Conservation (phyloP, 164 flowering plant genomes). For the Macadamia integrifolia region DNA sequence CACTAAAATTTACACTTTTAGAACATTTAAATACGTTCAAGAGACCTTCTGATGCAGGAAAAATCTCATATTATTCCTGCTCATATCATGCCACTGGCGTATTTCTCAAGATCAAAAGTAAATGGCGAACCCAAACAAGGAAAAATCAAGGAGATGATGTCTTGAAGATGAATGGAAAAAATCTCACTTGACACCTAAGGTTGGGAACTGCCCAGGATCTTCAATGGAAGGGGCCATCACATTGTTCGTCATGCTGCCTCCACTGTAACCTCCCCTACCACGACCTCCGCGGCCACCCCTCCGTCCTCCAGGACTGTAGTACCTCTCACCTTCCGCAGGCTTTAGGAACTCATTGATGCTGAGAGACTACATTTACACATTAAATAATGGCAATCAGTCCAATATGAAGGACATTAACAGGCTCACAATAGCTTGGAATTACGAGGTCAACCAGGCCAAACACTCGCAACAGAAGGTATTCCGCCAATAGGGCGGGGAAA, state of each 20-base stretch:
- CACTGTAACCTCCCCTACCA: conserved; percentile 69
- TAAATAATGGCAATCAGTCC: no score
- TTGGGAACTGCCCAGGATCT: conserved; percentile 60
- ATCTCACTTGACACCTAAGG: conserved; percentile 56
- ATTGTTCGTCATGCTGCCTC: conserved; percentile 19
- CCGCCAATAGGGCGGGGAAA: no score
- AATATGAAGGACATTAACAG: no score
- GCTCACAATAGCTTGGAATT: no score
- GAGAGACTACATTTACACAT: conserved; percentile 39
- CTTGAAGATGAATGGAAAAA: background rate
- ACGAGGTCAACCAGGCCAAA: no score
- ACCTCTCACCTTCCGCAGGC: conserved; percentile 76
- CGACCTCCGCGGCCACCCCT: conserved; percentile 76
- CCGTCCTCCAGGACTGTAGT: conserved; percentile 56
- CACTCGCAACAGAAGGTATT: no score
- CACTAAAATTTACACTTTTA: conserved; percentile 33
- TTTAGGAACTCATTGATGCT: conserved; percentile 89
- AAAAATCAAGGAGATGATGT: conserved; percentile 2
- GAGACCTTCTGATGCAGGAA: conserved; percentile 23
- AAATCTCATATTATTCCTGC: conserved; percentile 26
- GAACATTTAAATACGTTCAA: conserved; percentile 21
- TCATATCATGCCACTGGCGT: conserved; percentile 17
- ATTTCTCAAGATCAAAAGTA: conserved; percentile 14
- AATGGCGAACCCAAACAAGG: conserved; percentile 7
- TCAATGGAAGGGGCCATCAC: conserved; percentile 38